phyloP scores from a whole-genome alignment of 768 basidiomycete genomes.

The Fomitopsis pulvina region DNA sequence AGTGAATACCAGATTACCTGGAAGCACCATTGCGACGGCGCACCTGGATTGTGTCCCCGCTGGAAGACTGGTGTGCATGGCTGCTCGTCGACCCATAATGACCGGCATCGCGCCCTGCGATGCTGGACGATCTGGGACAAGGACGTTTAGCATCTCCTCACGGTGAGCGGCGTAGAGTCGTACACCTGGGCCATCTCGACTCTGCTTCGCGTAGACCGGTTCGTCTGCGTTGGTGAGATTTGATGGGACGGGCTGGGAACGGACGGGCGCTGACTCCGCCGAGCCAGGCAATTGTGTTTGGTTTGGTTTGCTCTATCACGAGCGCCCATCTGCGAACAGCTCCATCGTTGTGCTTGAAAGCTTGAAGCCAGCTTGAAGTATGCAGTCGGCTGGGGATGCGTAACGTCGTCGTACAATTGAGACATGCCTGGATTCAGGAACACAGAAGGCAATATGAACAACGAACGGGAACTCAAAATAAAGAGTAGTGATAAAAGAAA shows the following conservation, averaged over 20 bases:
- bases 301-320: slow-evolving; percentile 5
- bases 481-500: slow-evolving; percentile 3
- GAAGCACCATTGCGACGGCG: neutral
- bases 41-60: slow-evolving; percentile 1
- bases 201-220: neutral
- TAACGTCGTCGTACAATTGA: neutral
- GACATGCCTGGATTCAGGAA: neutral
- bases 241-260: too few species aligned
- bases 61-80: neutral
- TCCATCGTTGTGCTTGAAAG: too few species aligned
- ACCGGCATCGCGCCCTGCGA: neutral
- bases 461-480: slow-evolving; percentile 14
- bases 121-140: neutral
- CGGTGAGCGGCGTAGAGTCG: neutral
- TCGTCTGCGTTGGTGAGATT: neutral
- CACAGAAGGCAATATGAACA: slow-evolving; percentile 15
- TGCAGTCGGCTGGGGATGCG: too few species aligned
- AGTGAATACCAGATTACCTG: neutral
- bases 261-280: too few species aligned
- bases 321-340: too few species aligned
- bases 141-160: neutral
- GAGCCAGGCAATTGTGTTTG: slow-evolving; percentile 3
- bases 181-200: slow-evolving; percentile 2
- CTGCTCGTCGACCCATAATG: neutral
- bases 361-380: too few species aligned